These are phyloP conservation scores for Epichloe amarillans DNA, from an alignment of 2,329 filamentous ascomycete genomes.

Conservation along the genomic window DNA sequence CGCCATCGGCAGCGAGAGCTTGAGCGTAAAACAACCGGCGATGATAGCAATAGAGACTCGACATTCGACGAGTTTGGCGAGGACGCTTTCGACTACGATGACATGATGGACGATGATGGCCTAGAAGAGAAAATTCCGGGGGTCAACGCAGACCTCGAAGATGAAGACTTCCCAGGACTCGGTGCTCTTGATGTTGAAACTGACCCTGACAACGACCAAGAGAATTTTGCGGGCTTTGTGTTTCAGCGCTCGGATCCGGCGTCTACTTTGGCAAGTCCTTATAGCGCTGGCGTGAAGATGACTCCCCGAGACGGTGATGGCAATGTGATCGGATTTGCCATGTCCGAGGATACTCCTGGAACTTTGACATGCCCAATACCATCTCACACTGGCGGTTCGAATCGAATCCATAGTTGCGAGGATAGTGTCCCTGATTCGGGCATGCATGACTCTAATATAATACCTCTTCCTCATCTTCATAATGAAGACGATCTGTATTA, in stretches of 20 bases:
- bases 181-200: slow-evolving; percentile 13
- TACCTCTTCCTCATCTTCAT: slow-evolving; percentile 4
- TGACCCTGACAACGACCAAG: slow-evolving; percentile 42
- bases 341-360: slow-evolving; percentile 32
- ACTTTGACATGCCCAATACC: slow-evolving; percentile 7
- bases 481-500: slow-evolving; percentile 55
- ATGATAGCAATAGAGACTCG: slow-evolving; percentile 31
- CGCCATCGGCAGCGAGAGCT: slow-evolving; percentile 54
- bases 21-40: slow-evolving; percentile 37
- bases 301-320: slow-evolving; percentile 45
- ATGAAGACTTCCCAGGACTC: background rate
- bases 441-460: slow-evolving; percentile 21
- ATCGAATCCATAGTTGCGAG: slow-evolving; percentile 4
- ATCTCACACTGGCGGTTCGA: background rate
- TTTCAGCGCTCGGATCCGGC: slow-evolving; percentile 41
- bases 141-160: slow-evolving; percentile 21
- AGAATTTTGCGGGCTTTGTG: slow-evolving; percentile 47
- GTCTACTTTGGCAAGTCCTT: slow-evolving; percentile 38
- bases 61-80: slow-evolving; percentile 50
- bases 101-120: slow-evolving; percentile 51
- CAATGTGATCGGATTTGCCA: slow-evolving; percentile 42
- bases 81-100: slow-evolving; percentile 46
- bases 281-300: slow-evolving; percentile 28
- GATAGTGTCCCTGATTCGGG: slow-evolving; percentile 24
- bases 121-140: slow-evolving; percentile 54